These are phyloP conservation scores for Xylaria castorea DNA, from an alignment of 495 filamentous ascomycete species.

Conservation along the genomic window DNA sequence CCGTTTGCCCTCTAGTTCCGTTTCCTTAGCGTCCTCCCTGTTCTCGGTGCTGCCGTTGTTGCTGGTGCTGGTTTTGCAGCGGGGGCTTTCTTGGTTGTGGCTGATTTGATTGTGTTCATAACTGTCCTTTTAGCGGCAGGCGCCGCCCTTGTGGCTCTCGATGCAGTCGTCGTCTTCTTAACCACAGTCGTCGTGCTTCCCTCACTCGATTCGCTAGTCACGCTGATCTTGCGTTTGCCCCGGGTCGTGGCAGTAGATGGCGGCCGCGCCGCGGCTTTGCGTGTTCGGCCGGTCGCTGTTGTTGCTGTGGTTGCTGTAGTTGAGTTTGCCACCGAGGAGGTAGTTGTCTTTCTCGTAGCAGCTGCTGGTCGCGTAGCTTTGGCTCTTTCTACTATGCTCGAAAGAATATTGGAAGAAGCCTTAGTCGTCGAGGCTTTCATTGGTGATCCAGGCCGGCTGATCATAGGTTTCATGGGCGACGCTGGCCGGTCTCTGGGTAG, in stretches of 20 bases:
- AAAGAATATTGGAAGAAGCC: constrained; percentile 50
- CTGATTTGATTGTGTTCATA: constrained; percentile 51
- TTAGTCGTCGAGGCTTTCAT: constrained; percentile 50
- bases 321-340: constrained; percentile 49
- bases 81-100: constrained; percentile 49
- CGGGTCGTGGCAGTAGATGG: constrained; percentile 46
- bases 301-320: constrained; percentile 36
- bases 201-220: constrained; percentile 56
- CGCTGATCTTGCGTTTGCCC: constrained; percentile 54
- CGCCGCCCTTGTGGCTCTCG: constrained; percentile 46
- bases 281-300: constrained; percentile 44
- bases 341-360: constrained; percentile 54
- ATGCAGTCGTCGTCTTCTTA: constrained; percentile 45
- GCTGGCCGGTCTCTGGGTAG: constrained; percentile 52
- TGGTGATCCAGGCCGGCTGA: constrained; percentile 50
- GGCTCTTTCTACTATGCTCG: constrained; percentile 67
- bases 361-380: constrained; percentile 55
- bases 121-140: constrained; percentile 47
- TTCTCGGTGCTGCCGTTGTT: constrained; percentile 38
- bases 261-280: constrained; percentile 42
- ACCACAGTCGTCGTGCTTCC: constrained; percentile 54
- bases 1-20: constrained; percentile 41
- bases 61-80: constrained; percentile 41
- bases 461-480: constrained; percentile 46
- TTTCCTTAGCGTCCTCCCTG: constrained; percentile 58